These are phyloP conservation scores for Panicum hallii DNA, from an alignment of 202 grass and related monocot genomes.

Conservation along the genomic window DNA sequence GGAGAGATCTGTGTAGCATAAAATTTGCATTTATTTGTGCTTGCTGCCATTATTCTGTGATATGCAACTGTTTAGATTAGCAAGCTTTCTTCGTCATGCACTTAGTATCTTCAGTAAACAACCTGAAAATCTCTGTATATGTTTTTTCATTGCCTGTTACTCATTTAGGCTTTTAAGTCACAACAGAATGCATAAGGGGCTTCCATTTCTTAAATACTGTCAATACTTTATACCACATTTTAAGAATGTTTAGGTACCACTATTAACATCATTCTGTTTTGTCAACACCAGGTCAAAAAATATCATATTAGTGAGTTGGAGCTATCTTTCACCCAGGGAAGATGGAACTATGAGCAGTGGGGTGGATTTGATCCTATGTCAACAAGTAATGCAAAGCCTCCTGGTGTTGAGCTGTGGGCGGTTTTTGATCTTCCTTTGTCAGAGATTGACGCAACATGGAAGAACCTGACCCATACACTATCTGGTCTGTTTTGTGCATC, in stretches of 20 bases:
- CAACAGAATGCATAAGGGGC: not conserved
- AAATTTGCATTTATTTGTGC: not conserved
- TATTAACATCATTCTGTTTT: slow-evolving; percentile 42
- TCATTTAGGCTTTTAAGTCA: not conserved
- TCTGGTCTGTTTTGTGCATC: slow-evolving; percentile 97
- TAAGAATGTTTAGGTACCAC: not conserved
- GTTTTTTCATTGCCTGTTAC: not conserved
- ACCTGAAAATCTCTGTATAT: not conserved
- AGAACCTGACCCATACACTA: slow-evolving; percentile 87
- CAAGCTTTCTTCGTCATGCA: not conserved
- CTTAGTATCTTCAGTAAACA: slow-evolving; percentile 17
- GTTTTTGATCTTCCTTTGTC: slow-evolving; percentile 67
- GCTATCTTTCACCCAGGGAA: slow-evolving; percentile 94
- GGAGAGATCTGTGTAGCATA: not conserved
- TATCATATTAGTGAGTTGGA: slow-evolving; percentile 86
- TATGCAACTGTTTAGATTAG: not conserved
- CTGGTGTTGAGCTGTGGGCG: slow-evolving; percentile 94
- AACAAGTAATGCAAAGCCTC: slow-evolving; percentile 87
- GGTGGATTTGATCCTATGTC: slow-evolving; percentile 90
- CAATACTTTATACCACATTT: slow-evolving; percentile 1
- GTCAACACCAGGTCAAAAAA: slow-evolving; percentile 73
- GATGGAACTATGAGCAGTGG: slow-evolving; percentile 95
- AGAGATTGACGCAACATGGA: slow-evolving; percentile 85
- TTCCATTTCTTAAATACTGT: not conserved
- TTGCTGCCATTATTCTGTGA: not conserved